Evolutionary conservation across 129 eudicot genomes (phyloP).

Genomic region (Ambrosia trifida): DNA sequence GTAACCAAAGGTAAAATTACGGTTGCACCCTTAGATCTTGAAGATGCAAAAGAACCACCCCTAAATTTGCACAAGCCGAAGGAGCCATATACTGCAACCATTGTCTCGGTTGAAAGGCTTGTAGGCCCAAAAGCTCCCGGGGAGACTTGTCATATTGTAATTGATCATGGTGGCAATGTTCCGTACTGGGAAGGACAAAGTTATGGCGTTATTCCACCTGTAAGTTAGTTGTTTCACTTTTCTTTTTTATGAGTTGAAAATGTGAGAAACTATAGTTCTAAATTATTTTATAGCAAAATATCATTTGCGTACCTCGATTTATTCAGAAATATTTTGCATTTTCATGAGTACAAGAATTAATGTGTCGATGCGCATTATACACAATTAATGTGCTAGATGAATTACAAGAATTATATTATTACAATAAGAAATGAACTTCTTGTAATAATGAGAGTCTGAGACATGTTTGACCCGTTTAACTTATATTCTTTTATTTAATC

Average conservation of each 20-base stretch:
- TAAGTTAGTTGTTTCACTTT: constrained; percentile 39
- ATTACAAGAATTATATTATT: neutral
- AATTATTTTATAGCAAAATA: neutral
- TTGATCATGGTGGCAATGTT: constrained; percentile 89
- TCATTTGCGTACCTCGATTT: neutral
- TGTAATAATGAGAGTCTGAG: neutral
- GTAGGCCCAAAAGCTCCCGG: constrained; percentile 98
- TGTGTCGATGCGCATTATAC: neutral
- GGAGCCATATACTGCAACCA: constrained; percentile 92
- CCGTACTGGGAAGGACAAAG: constrained; percentile 99
- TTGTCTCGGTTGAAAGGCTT: constrained; percentile 87
- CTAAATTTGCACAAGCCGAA: constrained; percentile 74
- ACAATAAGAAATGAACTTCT: neutral
- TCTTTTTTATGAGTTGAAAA: neutral
- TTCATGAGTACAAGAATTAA: neutral
- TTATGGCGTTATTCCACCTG: constrained; percentile 95
- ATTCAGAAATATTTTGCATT: neutral
- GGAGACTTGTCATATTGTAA: constrained; percentile 94
- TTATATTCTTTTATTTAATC: neutral
- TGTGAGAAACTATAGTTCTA: neutral
- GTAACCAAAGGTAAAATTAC: constrained; percentile 53
- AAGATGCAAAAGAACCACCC: constrained; percentile 88
- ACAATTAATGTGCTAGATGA: neutral
- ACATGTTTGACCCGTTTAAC: neutral
- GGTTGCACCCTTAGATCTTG: constrained; percentile 75